Conservation (phyloP, 2,329 filamentous ascomycete genomes). For the Hawksworthiomyces lignivorus region DNA sequence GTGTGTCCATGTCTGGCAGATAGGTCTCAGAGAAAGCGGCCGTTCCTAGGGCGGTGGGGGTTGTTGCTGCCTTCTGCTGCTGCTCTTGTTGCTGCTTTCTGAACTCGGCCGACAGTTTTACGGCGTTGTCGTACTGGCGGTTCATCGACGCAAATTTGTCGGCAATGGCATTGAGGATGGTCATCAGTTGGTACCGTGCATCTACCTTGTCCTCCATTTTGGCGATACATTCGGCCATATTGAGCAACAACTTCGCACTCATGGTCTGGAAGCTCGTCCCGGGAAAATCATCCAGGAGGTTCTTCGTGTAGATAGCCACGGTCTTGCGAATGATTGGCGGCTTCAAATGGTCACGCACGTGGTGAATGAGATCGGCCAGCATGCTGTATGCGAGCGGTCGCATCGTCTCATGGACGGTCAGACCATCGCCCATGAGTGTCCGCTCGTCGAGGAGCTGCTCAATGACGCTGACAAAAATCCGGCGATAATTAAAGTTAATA, state of each 20-base stretch:
- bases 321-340: conserved; percentile 92
- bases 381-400: conserved; percentile 94
- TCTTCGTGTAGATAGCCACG: conserved; percentile 94
- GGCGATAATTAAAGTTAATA: conserved; percentile 97
- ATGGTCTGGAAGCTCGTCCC: conserved; percentile 99
- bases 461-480: conserved; percentile 90
- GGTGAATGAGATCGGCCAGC: conserved; percentile 95
- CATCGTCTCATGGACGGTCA: conserved; percentile 96
- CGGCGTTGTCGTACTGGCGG: conserved; percentile 85
- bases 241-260: conserved; percentile 93
- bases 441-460: conserved; percentile 91
- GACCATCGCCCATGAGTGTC: conserved; percentile 87
- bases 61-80: conserved; percentile 9
- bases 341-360: conserved; percentile 81
- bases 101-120: conserved; percentile 89
- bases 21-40: conserved; percentile 63
- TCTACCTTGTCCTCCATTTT: conserved; percentile 90
- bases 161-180: conserved; percentile 95
- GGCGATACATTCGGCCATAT: conserved; percentile 97
- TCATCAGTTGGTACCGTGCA: conserved; percentile 89
- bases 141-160: conserved; percentile 99
- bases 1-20: conserved; percentile 69
- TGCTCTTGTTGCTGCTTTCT: conserved; percentile 70
- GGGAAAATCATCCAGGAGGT: conserved; percentile 89
- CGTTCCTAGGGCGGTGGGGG: conserved; percentile 35